These are phyloP conservation scores for Sugiyamaella xylanicola DNA, from an alignment of 1,139 yeast species.

Conservation along the genomic window DNA sequence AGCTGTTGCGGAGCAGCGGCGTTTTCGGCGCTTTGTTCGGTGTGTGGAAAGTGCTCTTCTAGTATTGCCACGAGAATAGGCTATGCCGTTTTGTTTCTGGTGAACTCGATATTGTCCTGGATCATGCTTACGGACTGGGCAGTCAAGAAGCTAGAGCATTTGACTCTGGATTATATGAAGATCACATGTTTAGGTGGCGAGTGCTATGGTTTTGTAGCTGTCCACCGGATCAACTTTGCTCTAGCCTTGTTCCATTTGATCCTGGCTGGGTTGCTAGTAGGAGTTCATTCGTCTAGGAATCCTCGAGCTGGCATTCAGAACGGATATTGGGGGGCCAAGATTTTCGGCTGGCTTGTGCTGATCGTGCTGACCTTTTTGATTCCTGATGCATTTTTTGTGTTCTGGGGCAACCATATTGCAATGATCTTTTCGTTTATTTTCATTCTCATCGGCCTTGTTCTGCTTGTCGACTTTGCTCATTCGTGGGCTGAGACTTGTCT, in stretches of 20 bases:
- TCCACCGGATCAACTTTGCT: slow-evolving; percentile 87
- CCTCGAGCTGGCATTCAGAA: slow-evolving; percentile 85
- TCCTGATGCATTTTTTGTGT: slow-evolving; percentile 83
- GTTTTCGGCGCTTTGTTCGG: slow-evolving; percentile 65
- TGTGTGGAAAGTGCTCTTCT: slow-evolving; percentile 60
- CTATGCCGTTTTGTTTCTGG: slow-evolving; percentile 75
- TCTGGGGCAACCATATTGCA: slow-evolving; percentile 91
- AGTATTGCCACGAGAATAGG: slow-evolving; percentile 78
- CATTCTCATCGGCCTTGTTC: slow-evolving; percentile 83
- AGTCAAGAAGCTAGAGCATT: slow-evolving; percentile 68
- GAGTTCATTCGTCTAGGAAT: slow-evolving; percentile 75
- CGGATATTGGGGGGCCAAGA: slow-evolving; percentile 82
- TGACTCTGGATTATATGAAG: slow-evolving; percentile 62
- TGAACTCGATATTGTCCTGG: slow-evolving; percentile 89
- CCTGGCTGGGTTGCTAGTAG: slow-evolving; percentile 66
- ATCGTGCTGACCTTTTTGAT: slow-evolving; percentile 68
- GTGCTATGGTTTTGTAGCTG: slow-evolving; percentile 91
- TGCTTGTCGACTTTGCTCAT: slow-evolving; percentile 95
- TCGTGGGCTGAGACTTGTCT: slow-evolving; percentile 98
- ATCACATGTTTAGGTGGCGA: slow-evolving; percentile 81
- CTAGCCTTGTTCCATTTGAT: slow-evolving; percentile 76
- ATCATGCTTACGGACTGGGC: slow-evolving; percentile 83
- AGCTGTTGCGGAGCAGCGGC: slow-evolving; percentile 87
- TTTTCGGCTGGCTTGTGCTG: slow-evolving; percentile 60
- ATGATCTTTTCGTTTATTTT: slow-evolving; percentile 82